These are phyloP conservation scores for Hypsizygus marmoreus DNA, from an alignment of 768 basidiomycete species.

Conservation along the genomic window DNA sequence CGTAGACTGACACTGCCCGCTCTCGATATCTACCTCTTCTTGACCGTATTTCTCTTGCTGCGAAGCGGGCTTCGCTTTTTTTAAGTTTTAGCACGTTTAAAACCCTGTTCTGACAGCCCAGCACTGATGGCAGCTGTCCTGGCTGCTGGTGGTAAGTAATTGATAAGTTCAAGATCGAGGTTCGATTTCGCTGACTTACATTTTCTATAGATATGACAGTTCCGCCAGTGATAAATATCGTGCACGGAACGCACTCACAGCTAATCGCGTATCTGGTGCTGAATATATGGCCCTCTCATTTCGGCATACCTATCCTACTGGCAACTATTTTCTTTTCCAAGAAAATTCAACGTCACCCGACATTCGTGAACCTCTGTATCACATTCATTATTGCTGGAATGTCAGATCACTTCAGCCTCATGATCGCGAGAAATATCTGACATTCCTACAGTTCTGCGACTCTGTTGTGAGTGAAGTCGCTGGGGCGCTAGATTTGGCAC, in stretches of 20 bases:
- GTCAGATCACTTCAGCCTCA: slow-evolving; percentile 26
- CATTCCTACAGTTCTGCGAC: slow-evolving; percentile 35
- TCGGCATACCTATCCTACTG: slow-evolving; percentile 48
- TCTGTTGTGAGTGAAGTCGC: slow-evolving; percentile 32
- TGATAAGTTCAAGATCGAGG: not conserved
- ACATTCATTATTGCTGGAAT: slow-evolving; percentile 49
- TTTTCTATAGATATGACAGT: not conserved
- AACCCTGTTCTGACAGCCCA: not conserved
- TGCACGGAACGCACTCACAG: slow-evolving; percentile 42
- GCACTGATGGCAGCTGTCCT: not conserved
- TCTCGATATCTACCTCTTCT: no score
- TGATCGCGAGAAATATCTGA: not conserved
- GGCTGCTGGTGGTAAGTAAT: not conserved
- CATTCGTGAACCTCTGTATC: slow-evolving; percentile 47
- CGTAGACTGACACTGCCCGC: no score
- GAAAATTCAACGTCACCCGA: slow-evolving; percentile 44
- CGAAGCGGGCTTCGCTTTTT: slow-evolving; percentile 6
- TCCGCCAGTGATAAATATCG: slow-evolving; percentile 32
- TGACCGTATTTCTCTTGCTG: no score
- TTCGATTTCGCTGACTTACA: not conserved
- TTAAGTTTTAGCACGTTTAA: not conserved
- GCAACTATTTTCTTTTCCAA: slow-evolving; percentile 40
- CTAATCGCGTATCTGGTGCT: slow-evolving; percentile 44
- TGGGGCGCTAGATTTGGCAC: not conserved
- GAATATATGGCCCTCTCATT: slow-evolving; percentile 52